Evolutionary conservation across 495 filamentous ascomycete genomes (phyloP).

Genomic region (Penicilliopsis zonata): DNA sequence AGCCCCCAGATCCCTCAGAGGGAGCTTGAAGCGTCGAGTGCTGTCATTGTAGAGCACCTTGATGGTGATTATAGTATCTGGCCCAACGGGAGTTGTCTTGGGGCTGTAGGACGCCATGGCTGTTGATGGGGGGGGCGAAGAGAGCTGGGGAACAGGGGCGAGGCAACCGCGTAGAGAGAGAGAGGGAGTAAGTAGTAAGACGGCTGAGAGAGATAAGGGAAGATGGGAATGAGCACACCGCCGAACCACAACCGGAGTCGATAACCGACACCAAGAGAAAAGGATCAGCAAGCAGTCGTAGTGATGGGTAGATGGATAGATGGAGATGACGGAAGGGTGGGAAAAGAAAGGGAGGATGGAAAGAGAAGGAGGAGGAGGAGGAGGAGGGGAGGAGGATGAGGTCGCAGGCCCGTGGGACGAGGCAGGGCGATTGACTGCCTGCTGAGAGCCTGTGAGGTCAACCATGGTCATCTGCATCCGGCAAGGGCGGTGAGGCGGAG

Average conservation of each 20-base stretch:
- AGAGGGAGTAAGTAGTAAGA: slow-evolving; percentile 4
- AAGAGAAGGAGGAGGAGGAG: slow-evolving; percentile 3
- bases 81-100: slow-evolving; percentile 33
- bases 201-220: slow-evolving; percentile 2
- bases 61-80: slow-evolving; percentile 71
- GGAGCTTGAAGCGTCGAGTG: slow-evolving; percentile 79
- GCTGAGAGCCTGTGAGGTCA: too few relatives aligned
- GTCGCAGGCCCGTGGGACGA: too few relatives aligned
- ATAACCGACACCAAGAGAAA: too few relatives aligned
- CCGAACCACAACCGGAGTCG: too few relatives aligned
- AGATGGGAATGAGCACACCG: slow-evolving; percentile 2
- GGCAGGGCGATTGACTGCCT: too few relatives aligned
- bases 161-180: neutral
- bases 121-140: slow-evolving; percentile 15
- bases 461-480: too few relatives aligned
- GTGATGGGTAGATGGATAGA: slow-evolving; percentile 3
- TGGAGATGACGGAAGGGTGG: slow-evolving; percentile 6
- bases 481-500: too few relatives aligned
- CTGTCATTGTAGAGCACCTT: slow-evolving; percentile 68
- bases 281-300: slow-evolving; percentile 1
- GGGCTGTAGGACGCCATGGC: too few relatives aligned
- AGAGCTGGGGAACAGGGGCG: slow-evolving; percentile 10
- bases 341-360: slow-evolving; percentile 4
- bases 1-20: slow-evolving; percentile 71
- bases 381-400: slow-evolving; percentile 7